These are phyloP conservation scores for Paecilomyces variotii DNA, from an alignment of 2,329 filamentous ascomycete genomes.

Conservation along the genomic window DNA sequence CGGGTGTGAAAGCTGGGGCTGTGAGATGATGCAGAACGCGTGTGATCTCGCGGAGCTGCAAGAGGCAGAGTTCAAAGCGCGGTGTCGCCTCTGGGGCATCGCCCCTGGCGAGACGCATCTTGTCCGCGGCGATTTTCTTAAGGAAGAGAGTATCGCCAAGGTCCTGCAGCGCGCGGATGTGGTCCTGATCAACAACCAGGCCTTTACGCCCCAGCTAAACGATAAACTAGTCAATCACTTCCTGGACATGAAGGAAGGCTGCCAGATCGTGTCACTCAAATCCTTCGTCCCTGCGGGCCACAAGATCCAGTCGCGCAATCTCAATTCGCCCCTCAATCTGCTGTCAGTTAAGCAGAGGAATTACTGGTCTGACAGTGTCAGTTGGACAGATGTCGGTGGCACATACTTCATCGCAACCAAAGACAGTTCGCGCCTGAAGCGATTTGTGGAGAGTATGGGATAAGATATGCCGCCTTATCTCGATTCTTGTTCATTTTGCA, in stretches of 20 bases:
- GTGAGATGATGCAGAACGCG: slow-evolving; percentile 90
- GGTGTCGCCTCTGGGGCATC: slow-evolving; percentile 84
- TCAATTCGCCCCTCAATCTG: slow-evolving; percentile 73
- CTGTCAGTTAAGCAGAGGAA: slow-evolving; percentile 66
- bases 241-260: slow-evolving; percentile 83
- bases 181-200: slow-evolving; percentile 97
- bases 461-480: slow-evolving; percentile 8
- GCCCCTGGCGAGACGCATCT: slow-evolving; percentile 70
- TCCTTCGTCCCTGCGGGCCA: slow-evolving; percentile 79
- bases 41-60: slow-evolving; percentile 75
- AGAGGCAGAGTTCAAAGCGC: slow-evolving; percentile 71
- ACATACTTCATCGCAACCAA: slow-evolving; percentile 84
- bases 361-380: slow-evolving; percentile 66
- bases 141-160: slow-evolving; percentile 60
- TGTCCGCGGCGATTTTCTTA: slow-evolving; percentile 75
- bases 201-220: slow-evolving; percentile 83
- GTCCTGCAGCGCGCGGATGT: slow-evolving; percentile 81
- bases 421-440: slow-evolving; percentile 50
- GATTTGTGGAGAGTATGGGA: slow-evolving; percentile 36
- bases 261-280: slow-evolving; percentile 83
- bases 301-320: slow-evolving; percentile 63
- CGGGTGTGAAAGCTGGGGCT: slow-evolving; percentile 91
- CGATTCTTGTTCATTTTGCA: neutral
- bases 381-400: slow-evolving; percentile 80
- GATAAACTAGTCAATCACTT: slow-evolving; percentile 80